Conservation (phyloP, 1,284 basidiomycete genomes). For the Tylopilus orsonianus region DNA sequence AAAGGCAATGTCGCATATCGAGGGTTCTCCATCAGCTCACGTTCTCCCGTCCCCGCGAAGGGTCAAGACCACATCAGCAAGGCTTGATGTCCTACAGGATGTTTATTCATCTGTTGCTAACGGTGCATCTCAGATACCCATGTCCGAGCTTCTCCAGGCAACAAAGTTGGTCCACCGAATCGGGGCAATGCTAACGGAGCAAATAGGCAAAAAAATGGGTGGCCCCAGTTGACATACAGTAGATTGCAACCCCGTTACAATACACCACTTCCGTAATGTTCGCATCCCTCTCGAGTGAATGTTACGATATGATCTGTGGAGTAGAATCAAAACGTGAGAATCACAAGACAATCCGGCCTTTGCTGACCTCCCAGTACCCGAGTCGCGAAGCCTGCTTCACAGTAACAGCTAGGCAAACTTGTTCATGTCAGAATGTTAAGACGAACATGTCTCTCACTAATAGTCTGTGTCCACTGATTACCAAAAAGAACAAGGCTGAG, state of each 20-base stretch:
- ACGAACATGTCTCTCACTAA: not conserved
- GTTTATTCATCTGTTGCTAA: slow-evolving; percentile 36
- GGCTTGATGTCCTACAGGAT: slow-evolving; percentile 36
- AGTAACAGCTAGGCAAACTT: not conserved
- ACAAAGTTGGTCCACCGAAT: slow-evolving; percentile 38
- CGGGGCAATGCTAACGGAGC: slow-evolving; percentile 38
- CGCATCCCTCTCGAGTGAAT: slow-evolving; percentile 4
- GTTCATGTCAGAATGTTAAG: not conserved
- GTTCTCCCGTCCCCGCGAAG: slow-evolving; percentile 24
- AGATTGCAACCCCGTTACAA: no score
- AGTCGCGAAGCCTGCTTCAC: slow-evolving; percentile 2
- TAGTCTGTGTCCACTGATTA: not conserved
- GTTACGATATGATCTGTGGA: slow-evolving; percentile 1
- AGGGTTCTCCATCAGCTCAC: slow-evolving; percentile 9
- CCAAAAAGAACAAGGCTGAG: not conserved
- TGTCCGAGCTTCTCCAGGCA: slow-evolving; percentile 40
- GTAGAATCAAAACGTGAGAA: not conserved
- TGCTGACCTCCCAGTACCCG: slow-evolving; percentile 3
- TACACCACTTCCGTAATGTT: slow-evolving; percentile 37
- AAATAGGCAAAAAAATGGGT: slow-evolving; percentile 35
- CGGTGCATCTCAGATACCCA: slow-evolving; percentile 39
- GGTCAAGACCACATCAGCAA: slow-evolving; percentile 33
- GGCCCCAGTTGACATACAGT: slow-evolving; percentile 8
- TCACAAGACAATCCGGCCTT: not conserved
- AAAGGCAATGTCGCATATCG: slow-evolving; percentile 11